Conservation (phyloP, 2,329 filamentous ascomycete species). For the Trichocomaceae sp. region DNA sequence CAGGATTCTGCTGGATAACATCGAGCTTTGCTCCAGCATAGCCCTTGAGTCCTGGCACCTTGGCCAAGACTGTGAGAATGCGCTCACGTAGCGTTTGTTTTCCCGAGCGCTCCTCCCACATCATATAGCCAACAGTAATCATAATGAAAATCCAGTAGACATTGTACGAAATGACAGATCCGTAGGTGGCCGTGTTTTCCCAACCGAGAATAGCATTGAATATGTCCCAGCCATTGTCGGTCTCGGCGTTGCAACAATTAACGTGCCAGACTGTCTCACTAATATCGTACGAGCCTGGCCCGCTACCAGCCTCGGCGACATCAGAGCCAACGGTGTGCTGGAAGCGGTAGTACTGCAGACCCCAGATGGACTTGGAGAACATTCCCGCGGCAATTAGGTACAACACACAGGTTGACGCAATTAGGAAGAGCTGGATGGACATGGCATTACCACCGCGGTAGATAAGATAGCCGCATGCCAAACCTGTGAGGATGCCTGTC, state of each 20-base stretch:
- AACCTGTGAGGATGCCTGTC: conserved; percentile 62
- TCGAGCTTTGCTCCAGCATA: conserved; percentile 17
- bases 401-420: conserved; percentile 72
- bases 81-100: conserved; percentile 17
- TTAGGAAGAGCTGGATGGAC: conserved; percentile 69
- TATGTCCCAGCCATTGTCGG: conserved; percentile 75
- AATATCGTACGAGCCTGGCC: conserved; percentile 74
- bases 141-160: conserved; percentile 76
- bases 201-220: conserved; percentile 83
- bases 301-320: conserved; percentile 55
- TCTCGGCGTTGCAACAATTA: conserved; percentile 70
- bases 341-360: conserved; percentile 61
- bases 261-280: conserved; percentile 74
- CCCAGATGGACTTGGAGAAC: conserved; percentile 71
- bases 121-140: conserved; percentile 54
- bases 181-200: conserved; percentile 82
- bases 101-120: conserved; percentile 18
- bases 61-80: conserved; percentile 15
- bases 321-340: conserved; percentile 52
- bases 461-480: conserved; percentile 62
- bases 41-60: conserved; percentile 19
- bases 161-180: conserved; percentile 81
- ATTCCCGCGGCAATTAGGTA: conserved; percentile 79
- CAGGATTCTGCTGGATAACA: conserved; percentile 11
- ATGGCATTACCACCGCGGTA: conserved; percentile 64